Evolutionary conservation across 345 rosid genomes (phyloP), one percentile per base, ranked within the genome.

Genomic region (Cardamine chenopodiifolia): DNA sequence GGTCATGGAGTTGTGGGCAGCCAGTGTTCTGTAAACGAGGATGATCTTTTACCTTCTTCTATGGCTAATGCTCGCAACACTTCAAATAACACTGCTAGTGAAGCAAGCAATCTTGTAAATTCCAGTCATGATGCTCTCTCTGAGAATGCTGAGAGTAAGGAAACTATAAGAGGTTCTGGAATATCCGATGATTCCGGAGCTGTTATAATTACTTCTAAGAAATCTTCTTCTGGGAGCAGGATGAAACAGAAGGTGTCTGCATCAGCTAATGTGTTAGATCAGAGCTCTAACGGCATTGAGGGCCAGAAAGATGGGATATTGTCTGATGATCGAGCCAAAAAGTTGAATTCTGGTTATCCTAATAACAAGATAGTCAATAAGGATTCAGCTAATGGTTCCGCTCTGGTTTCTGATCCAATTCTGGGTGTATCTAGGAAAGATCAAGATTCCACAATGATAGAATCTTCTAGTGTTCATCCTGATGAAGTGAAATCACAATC

Each of bases 91-190:
- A 68, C 84, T 37, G 67, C 83, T 53, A 82, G 86, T 84, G 91
- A 86, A 82, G 85, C 88, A 76, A 87, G 92, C 76, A 86, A 89
- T 72, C 70, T 78, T 48, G 85, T 80, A 59, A 80, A 71, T 78
- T 83, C 87, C 20, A 83, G 74, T 83, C 86, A 75, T 72, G 93
- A 85, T 83, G 77, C 89, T 64, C 59, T 85, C 71, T 84, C 84
- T 63, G 88, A 83, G 69, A 85, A 74, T 86, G 87, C 84, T 6
- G 87, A 88, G 69, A 92, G 88, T 70, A 88, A 85, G 84, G 81
- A 78, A 76, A 81, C 63, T 34, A 5, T 65, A 48, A 85, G 85
- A 83, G 68, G 77, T 60, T 82, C 84, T 55, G 80, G 81, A 48
- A 29, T 58, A 61, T 79, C 78, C 18, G 83, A 82, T 55, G 84